phyloP scores from a whole-genome alignment of 352 stramenopile species.

The Hyaloperonospora arabidopsidis region DNA sequence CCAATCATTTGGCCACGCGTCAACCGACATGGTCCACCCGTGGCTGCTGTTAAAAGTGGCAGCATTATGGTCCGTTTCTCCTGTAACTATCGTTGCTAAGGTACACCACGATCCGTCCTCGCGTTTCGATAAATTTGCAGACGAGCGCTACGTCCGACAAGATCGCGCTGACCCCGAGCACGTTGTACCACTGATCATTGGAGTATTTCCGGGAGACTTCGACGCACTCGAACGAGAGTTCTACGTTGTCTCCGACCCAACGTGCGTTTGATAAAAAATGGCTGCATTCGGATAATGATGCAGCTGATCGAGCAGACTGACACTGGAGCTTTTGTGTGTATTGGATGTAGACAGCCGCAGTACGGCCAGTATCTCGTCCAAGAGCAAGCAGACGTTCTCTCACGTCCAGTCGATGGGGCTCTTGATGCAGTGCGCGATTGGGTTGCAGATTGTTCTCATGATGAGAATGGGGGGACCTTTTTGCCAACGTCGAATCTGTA shows the following conservation, averaged over 20 bases:
- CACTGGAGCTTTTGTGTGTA: background rate
- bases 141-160: constrained; percentile 25
- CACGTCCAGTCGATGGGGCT: constrained; percentile 33
- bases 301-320: background rate
- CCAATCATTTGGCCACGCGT: too few relatives aligned
- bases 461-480: constrained; percentile 27
- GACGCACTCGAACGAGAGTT: constrained; percentile 39
- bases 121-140: constrained; percentile 28
- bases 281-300: background rate
- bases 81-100: background rate
- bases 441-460: constrained; percentile 21
- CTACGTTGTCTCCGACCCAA: constrained; percentile 47
- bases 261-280: constrained; percentile 26
- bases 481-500: constrained; percentile 38
- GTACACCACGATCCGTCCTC: constrained; percentile 2
- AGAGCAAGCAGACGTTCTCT: constrained; percentile 37
- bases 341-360: constrained; percentile 26
- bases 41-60: constrained; percentile 18
- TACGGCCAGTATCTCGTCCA: constrained; percentile 50
- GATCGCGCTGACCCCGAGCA: constrained; percentile 30
- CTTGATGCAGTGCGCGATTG: constrained; percentile 44
- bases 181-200: constrained; percentile 46
- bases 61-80: constrained; percentile 8
- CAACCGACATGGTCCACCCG: constrained; percentile 13
- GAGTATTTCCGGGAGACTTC: constrained; percentile 46